Percentiles rank a stretch among this genome's conserved stretches.
These are phyloP conservation scores for Daldinia sp. DNA, from an alignment of 2,329 filamentous ascomycete species.

Conservation along the genomic window DNA sequence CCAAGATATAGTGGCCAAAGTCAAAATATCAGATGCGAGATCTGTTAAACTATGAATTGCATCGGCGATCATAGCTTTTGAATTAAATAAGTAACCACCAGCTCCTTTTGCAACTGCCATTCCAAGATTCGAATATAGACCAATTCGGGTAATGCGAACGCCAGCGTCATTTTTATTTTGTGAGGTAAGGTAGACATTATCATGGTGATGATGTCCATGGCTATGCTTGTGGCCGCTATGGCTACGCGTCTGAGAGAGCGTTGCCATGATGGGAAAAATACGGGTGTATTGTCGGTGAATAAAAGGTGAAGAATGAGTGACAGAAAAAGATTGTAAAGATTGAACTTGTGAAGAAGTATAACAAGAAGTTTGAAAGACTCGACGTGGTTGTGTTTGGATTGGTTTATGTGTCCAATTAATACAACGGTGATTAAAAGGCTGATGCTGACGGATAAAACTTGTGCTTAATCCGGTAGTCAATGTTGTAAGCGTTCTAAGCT, in stretches of 20 bases:
- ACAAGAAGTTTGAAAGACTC: constrained; percentile 44
- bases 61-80: constrained; percentile 91
- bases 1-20: constrained; percentile 93
- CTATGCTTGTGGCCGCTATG: constrained; percentile 67
- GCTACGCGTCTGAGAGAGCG: constrained; percentile 60
- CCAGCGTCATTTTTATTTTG: constrained; percentile 90
- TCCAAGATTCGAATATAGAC: constrained; percentile 86
- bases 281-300: constrained; percentile 29
- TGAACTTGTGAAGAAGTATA: constrained; percentile 19
- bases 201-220: constrained; percentile 78
- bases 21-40: constrained; percentile 93
- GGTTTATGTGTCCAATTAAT: constrained; percentile 45
- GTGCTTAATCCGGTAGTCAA: constrained; percentile 28
- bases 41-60: constrained; percentile 96
- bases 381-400: constrained; percentile 32
- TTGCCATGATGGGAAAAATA: constrained; percentile 50
- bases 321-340: constrained; percentile 28
- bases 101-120: constrained; percentile 96
- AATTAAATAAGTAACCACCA: constrained; percentile 94
- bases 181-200: constrained; percentile 85
- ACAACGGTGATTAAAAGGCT: constrained; percentile 14
- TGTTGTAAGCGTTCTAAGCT: constrained; percentile 27
- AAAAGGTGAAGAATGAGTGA: constrained; percentile 36
- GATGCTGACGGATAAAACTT: constrained; percentile 32
- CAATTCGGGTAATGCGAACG: constrained; percentile 92